A percentile compares a stretch with the other conserved stretches of the same genome.
These are phyloP conservation scores for Amylostereum chailletii DNA, from an alignment of 1,284 basidiomycete genomes.

Conservation along the genomic window DNA sequence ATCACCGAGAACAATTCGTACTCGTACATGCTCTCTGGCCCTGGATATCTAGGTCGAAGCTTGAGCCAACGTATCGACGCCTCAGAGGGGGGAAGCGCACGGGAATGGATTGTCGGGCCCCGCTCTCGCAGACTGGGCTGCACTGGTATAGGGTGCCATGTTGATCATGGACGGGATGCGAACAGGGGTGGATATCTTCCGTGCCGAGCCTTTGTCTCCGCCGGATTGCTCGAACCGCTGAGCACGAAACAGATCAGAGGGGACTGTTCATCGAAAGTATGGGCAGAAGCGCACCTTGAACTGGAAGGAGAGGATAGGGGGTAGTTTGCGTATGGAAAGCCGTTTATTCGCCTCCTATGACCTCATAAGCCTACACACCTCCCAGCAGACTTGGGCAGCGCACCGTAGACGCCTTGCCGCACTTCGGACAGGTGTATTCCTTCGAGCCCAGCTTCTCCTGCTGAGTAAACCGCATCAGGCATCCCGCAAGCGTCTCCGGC, in stretches of 20 bases:
- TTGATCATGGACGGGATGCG: constrained; percentile 80
- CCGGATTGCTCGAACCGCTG: constrained; percentile 91
- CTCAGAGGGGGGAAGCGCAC: constrained; percentile 21
- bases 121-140: constrained; percentile 42
- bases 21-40: constrained; percentile 70
- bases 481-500: constrained; percentile 56
- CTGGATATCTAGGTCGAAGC: constrained; percentile 26
- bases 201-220: constrained; percentile 57
- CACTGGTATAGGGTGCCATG: constrained; percentile 81
- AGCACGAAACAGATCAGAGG: constrained; percentile 1
- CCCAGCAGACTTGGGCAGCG: constrained; percentile 13
- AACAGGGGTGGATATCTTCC: constrained; percentile 83
- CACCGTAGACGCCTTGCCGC: constrained; percentile 59
- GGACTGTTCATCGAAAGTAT: not conserved
- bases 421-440: constrained; percentile 70
- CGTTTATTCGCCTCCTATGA: constrained; percentile 72
- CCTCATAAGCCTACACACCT: constrained; percentile 7
- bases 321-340: constrained; percentile 77
- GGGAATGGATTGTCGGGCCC: constrained; percentile 22
- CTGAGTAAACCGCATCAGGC: constrained; percentile 72
- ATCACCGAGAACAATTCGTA: constrained; percentile 93
- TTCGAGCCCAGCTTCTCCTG: constrained; percentile 66
- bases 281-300: constrained; percentile 67
- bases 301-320: constrained; percentile 90
- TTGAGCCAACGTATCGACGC: not conserved